phyloP scores from a whole-genome alignment of 1,284 basidiomycete genomes.

The Phlebopus sp. region DNA sequence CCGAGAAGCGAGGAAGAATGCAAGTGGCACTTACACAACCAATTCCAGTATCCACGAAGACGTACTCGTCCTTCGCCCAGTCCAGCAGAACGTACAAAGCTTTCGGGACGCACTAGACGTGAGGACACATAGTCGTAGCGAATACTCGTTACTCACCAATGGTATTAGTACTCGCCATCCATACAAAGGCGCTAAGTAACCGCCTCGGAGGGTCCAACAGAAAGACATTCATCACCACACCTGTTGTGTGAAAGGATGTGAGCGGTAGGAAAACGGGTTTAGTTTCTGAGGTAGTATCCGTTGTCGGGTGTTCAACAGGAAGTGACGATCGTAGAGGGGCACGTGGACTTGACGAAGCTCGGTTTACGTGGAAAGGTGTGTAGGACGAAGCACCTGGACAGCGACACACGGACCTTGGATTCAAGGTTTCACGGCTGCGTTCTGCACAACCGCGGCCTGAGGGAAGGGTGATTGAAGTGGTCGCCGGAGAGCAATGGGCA shows the following conservation, averaged over 20 bases:
- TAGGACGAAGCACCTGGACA: conserved; percentile 6
- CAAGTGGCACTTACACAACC: conserved; percentile 54
- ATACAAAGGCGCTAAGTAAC: conserved; percentile 66
- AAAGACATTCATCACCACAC: conserved; percentile 74
- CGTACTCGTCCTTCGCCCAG: conserved; percentile 61
- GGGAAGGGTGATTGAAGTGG: conserved; percentile 21
- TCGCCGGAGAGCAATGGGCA: conserved; percentile 23
- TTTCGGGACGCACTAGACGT: conserved; percentile 41
- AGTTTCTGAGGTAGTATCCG: conserved; percentile 30
- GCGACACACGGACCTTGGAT: conserved; percentile 3
- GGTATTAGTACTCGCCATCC: conserved; percentile 44
- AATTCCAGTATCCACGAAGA: conserved; percentile 69
- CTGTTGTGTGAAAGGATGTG: conserved; percentile 58
- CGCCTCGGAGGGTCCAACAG: conserved; percentile 62
- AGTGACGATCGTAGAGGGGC: conserved; percentile 10
- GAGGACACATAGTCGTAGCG: background rate
- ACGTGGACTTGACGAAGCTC: conserved; percentile 2
- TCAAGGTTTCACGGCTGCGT: conserved; percentile 12
- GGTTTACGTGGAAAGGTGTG: conserved; percentile 9
- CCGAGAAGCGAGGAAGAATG: conserved; percentile 2
- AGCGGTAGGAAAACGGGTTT: conserved; percentile 48
- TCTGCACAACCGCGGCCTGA: conserved; percentile 21
- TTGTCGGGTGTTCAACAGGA: conserved; percentile 23
- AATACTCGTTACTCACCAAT: conserved; percentile 21
- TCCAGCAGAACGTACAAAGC: conserved; percentile 59